Conservation (phyloP, 2,329 filamentous ascomycete genomes). For the Aspergillus thermomutatus region DNA sequence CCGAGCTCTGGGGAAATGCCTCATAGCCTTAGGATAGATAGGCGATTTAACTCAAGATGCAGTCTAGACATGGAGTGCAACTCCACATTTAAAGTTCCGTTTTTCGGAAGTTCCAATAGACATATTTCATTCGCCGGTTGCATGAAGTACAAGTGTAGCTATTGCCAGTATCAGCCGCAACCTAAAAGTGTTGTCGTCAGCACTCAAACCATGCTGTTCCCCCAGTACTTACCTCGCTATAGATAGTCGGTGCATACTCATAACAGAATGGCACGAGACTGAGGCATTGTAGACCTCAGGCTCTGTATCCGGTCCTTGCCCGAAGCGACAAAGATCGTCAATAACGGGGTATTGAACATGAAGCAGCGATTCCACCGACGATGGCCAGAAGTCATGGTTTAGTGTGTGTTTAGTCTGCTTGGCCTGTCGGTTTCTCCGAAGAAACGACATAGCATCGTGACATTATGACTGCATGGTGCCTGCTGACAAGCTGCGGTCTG, state of each 20-base stretch:
- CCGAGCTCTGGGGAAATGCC: neutral
- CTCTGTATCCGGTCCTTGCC: neutral
- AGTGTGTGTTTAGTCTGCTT: too few relatives aligned
- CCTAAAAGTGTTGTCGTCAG: neutral
- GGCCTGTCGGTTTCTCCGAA: neutral
- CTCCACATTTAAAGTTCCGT: neutral
- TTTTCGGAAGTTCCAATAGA: neutral
- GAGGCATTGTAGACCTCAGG: too few relatives aligned
- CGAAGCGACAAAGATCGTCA: neutral
- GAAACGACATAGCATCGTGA: too few relatives aligned
- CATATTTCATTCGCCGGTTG: neutral
- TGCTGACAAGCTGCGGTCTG: neutral
- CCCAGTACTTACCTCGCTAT: neutral
- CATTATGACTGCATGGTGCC: too few relatives aligned
- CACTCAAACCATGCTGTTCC: neutral
- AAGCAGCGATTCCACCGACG: neutral
- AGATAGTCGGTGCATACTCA: neutral
- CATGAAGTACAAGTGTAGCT: neutral
- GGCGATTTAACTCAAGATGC: neutral
- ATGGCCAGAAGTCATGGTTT: neutral
- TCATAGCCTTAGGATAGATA: neutral
- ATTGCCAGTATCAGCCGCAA: neutral
- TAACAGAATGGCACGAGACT: neutral
- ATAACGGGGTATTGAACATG: neutral
- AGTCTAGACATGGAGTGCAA: neutral